Evolutionary conservation across 805 yeast genomes (phyloP).

Genomic region (Kodamaea sagamina): DNA sequence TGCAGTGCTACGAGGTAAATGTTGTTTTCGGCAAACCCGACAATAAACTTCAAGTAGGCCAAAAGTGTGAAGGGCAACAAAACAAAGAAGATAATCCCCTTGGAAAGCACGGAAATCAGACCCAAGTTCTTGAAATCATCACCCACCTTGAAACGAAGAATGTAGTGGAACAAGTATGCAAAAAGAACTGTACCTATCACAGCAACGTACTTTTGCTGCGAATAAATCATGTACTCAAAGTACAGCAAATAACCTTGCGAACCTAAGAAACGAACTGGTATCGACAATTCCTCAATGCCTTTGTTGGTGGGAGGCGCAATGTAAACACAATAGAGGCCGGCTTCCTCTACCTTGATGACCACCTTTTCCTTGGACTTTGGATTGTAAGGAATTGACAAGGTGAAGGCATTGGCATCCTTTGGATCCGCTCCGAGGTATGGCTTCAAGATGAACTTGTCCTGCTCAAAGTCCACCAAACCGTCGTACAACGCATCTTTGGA

Average conservation of each 20-base stretch:
- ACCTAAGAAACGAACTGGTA: conserved; percentile 25
- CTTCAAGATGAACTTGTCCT: conserved; percentile 15
- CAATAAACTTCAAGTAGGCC: background rate
- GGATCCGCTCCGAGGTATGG: background rate
- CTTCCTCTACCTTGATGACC: conserved; percentile 18
- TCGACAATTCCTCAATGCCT: conserved; percentile 11
- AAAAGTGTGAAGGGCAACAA: conserved; percentile 22
- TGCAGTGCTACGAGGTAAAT: conserved; percentile 4
- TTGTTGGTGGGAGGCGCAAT: conserved; percentile 25
- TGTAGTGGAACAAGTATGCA: conserved; percentile 26
- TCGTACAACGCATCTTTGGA: conserved; percentile 14
- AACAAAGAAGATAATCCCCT: conserved; percentile 28
- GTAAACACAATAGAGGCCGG: conserved; percentile 36
- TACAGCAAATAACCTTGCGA: conserved; percentile 30
- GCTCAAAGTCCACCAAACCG: conserved; percentile 17
- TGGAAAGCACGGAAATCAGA: conserved; percentile 30
- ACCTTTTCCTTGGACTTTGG: conserved; percentile 13
- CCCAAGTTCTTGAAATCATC: conserved; percentile 29
- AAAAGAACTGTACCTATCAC: conserved; percentile 20
- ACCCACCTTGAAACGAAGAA: conserved; percentile 29
- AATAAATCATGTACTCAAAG: conserved; percentile 19
- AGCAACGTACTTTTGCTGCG: conserved; percentile 18
- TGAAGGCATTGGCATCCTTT: conserved; percentile 7
- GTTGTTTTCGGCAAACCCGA: conserved; percentile 17
- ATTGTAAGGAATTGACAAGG: conserved; percentile 9